Percentiles rank a stretch among this genome's conserved stretches.
Conservation (phyloP, 2,329 filamentous ascomycete genomes). For the Penicillium crustosum region DNA sequence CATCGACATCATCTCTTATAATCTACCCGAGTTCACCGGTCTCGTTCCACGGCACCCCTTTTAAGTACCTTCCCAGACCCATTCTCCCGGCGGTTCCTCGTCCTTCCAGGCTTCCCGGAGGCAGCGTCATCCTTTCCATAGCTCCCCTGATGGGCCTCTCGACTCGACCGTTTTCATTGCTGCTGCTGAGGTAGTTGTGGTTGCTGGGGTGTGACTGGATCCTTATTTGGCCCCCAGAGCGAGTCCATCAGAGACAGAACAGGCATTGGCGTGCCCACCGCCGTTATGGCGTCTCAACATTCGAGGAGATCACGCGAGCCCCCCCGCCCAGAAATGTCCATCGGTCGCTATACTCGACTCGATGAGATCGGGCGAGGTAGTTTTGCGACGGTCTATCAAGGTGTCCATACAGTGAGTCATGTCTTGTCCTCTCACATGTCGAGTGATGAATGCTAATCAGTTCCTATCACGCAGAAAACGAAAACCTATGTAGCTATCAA, state of each 20-base stretch:
- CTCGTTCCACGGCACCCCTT: conserved; percentile 20
- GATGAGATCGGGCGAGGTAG: conserved; percentile 95
- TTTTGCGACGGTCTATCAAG: conserved; percentile 93
- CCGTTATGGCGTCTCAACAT: conserved; percentile 47
- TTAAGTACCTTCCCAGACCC: conserved; percentile 11
- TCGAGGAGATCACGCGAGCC: conserved; percentile 42
- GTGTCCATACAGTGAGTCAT: conserved; percentile 72
- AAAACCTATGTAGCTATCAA: conserved; percentile 90
- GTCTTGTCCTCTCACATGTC: neutral
- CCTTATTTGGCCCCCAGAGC: conserved; percentile 6
- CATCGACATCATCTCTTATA: conserved; percentile 6
- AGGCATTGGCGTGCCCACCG: conserved; percentile 23
- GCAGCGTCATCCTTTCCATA: conserved; percentile 17
- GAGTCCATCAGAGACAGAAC: conserved; percentile 17
- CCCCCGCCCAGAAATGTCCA: conserved; percentile 40
- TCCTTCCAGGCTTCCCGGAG: conserved; percentile 16
- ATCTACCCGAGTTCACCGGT: conserved; percentile 7
- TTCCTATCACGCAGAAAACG: conserved; percentile 59
- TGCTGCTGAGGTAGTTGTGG: conserved; percentile 40
- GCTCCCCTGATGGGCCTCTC: conserved; percentile 37
- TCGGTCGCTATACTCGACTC: conserved; percentile 79
- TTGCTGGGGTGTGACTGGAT: conserved; percentile 28
- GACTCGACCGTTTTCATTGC: conserved; percentile 24
- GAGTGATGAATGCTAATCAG: conserved; percentile 14
- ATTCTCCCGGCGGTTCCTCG: conserved; percentile 18